Conservation (phyloP, 2,329 filamentous ascomycete species). For the Neonectria faginata region DNA sequence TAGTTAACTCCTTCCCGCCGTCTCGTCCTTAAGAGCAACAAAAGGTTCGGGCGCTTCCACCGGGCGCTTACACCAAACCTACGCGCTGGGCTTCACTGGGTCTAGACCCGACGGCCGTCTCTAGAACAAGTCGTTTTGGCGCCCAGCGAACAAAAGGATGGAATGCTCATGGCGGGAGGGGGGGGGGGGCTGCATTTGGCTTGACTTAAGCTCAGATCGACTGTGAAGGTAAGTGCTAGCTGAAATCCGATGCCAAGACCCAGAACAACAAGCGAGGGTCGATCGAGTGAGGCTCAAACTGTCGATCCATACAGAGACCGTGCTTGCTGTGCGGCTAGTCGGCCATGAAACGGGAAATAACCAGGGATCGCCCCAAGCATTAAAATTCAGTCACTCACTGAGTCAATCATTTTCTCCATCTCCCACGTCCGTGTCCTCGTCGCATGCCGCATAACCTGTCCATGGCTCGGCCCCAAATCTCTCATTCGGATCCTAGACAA, state of each 20-base stretch:
- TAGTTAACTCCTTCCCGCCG: too few relatives aligned
- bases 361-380: background rate
- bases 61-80: background rate
- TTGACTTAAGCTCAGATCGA: background rate
- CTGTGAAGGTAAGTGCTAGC: too few relatives aligned
- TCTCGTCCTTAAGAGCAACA: too few relatives aligned
- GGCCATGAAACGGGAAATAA: conserved; percentile 33
- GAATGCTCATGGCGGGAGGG: too few relatives aligned
- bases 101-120: too few relatives aligned
- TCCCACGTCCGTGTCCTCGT: background rate
- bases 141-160: background rate
- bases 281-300: conserved; percentile 18
- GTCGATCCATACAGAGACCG: conserved; percentile 11
- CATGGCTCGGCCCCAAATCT: background rate
- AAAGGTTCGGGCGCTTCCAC: background rate
- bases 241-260: background rate
- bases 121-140: background rate
- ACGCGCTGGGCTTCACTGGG: background rate
- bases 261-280: background rate
- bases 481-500: background rate
- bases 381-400: background rate
- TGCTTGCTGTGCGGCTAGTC: background rate
- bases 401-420: background rate
- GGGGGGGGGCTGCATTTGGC: background rate
- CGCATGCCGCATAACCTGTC: background rate